Evolutionary conservation across 192 early-diverging fungal genomes (phyloP).

Genomic region (Oehlia diaphana): DNA sequence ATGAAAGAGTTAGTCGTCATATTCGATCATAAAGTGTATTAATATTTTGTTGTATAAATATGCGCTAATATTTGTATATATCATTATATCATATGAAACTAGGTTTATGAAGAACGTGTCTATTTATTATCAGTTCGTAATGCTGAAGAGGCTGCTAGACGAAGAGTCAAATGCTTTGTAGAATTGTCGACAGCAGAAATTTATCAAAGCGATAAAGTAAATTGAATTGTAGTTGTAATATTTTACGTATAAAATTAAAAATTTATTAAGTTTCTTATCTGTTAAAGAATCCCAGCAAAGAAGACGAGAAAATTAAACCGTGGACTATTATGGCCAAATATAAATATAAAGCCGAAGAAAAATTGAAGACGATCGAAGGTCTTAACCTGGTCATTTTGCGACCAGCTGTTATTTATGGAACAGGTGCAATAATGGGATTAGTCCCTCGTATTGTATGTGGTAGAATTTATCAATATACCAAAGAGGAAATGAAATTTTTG

Average conservation of each 20-base stretch:
- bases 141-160: slow-evolving; percentile 80
- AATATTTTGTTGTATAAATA: no score
- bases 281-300: slow-evolving; percentile 41
- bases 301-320: slow-evolving; percentile 74
- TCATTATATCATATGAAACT: background rate
- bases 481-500: slow-evolving; percentile 89
- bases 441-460: slow-evolving; percentile 93
- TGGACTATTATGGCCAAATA: slow-evolving; percentile 78
- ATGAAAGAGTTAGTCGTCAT: slow-evolving; percentile 58
- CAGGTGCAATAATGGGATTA: slow-evolving; percentile 74
- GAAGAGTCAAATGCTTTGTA: slow-evolving; percentile 72
- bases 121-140: slow-evolving; percentile 70
- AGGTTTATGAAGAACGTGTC: slow-evolving; percentile 85
- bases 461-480: slow-evolving; percentile 77
- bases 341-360: slow-evolving; percentile 76
- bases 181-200: slow-evolving; percentile 90
- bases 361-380: slow-evolving; percentile 72
- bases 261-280: slow-evolving; percentile 1
- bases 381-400: slow-evolving; percentile 83
- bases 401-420: slow-evolving; percentile 88
- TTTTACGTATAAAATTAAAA: background rate
- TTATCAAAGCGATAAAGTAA: slow-evolving; percentile 78
- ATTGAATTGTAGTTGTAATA: background rate
- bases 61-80: background rate
- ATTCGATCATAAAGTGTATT: background rate